Evolutionary conservation across 257 asterid genomes (phyloP).

Genomic region (Solanum chmielewskii): DNA sequence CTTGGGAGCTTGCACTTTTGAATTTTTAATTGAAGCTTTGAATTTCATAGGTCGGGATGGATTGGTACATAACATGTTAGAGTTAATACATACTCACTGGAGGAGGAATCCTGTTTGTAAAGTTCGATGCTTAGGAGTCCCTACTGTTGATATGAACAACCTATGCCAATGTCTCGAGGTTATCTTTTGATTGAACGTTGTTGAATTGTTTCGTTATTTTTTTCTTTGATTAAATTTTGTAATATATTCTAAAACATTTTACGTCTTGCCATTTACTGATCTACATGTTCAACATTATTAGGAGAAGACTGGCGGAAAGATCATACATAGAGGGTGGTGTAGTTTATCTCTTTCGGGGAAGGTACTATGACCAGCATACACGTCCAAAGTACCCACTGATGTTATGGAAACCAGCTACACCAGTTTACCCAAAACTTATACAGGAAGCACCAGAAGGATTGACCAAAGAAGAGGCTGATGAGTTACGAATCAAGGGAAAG

Average conservation of each 20-base stretch:
- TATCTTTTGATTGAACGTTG: conserved; percentile 11
- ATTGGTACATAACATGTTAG: conserved; percentile 97
- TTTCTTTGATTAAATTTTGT: background rate
- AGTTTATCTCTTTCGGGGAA: conserved; percentile 81
- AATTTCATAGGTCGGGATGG: conserved; percentile 86
- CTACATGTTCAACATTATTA: conserved; percentile 7
- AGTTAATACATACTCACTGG: conserved; percentile 95
- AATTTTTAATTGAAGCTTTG: background rate
- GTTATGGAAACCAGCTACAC: conserved; percentile 99
- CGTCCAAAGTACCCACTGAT: conserved; percentile 80
- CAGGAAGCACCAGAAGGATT: conserved; percentile 95
- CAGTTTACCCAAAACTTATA: conserved; percentile 94
- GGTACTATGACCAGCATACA: conserved; percentile 62
- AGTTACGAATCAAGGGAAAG: conserved; percentile 60
- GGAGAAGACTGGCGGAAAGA: conserved; percentile 87
- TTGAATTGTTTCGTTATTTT: background rate
- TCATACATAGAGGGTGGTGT: conserved; percentile 81
- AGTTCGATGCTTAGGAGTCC: conserved; percentile 96
- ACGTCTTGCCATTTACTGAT: background rate
- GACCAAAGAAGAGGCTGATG: conserved; percentile 80
- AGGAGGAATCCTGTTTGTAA: conserved; percentile 85
- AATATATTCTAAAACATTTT: background rate
- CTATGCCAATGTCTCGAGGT: conserved; percentile 88
- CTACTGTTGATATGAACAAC: conserved; percentile 92
- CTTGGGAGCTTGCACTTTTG: background rate